Evolutionary conservation across 345 rosid genomes (phyloP).

Genomic region (Aethionema arabicum): DNA sequence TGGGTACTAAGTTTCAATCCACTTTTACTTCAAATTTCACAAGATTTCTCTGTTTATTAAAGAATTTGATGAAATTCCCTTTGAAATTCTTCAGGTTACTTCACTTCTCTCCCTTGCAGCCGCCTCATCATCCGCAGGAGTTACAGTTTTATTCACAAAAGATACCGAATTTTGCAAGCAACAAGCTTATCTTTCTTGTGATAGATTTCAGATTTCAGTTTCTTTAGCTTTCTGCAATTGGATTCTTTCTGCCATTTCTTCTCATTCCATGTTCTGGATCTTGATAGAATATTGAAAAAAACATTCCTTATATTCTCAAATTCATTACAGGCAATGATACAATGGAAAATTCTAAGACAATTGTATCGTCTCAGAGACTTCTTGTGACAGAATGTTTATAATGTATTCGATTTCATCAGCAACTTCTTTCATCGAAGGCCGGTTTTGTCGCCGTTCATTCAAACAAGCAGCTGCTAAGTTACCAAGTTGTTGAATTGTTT

Average conservation of each 20-base stretch:
- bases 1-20: conserved; percentile 55
- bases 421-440: conserved; percentile 51
- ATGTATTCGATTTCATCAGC: conserved; percentile 53
- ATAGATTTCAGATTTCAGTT: conserved; percentile 61
- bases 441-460: conserved; percentile 36
- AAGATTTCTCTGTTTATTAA: background rate
- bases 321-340: conserved; percentile 1
- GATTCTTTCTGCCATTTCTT: conserved; percentile 63
- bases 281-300: conserved; percentile 53
- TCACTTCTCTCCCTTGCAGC: conserved; percentile 86
- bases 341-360: conserved; percentile 20
- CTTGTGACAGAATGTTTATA: conserved; percentile 35
- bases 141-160: conserved; percentile 68
- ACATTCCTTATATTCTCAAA: conserved; percentile 12
- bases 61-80: background rate
- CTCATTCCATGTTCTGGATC: conserved; percentile 91
- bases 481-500: conserved; percentile 36
- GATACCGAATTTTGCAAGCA: conserved; percentile 62
- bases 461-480: conserved; percentile 34
- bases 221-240: conserved; percentile 67
- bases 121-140: conserved; percentile 87
- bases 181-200: conserved; percentile 44
- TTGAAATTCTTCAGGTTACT: conserved; percentile 57
- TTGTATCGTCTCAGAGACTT: conserved; percentile 28
- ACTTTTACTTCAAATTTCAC: no score